Conservation (phyloP, 805 yeast genomes). For the Wickerhamomyces rabaulensis region DNA sequence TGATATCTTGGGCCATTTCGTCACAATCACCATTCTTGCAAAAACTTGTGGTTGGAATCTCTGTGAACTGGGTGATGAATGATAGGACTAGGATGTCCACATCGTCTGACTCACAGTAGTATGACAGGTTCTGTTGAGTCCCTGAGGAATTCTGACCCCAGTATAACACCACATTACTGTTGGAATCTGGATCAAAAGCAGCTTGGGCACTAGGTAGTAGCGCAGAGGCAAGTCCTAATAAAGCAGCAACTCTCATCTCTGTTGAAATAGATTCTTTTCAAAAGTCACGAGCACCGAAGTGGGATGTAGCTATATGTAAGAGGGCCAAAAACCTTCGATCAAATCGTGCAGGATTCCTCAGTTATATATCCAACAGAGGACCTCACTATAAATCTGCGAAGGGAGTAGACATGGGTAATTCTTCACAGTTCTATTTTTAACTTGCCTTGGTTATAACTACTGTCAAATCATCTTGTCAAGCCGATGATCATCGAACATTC, state of each 20-base stretch:
- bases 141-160: slow-evolving; percentile 81
- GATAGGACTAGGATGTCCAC: slow-evolving; percentile 67
- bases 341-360: too few relatives aligned
- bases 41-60: slow-evolving; percentile 61
- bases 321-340: too few relatives aligned
- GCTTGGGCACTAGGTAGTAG: not conserved
- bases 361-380: too few relatives aligned
- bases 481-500: too few relatives aligned
- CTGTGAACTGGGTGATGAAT: slow-evolving; percentile 39
- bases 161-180: slow-evolving; percentile 61
- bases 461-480: too few relatives aligned
- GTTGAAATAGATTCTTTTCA: too few relatives aligned
- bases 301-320: too few relatives aligned
- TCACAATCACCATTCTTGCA: slow-evolving; percentile 58
- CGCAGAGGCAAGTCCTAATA: not conserved
- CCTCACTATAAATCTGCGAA: too few relatives aligned
- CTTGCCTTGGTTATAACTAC: too few relatives aligned
- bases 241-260: not conserved
- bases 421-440: too few relatives aligned
- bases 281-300: too few relatives aligned
- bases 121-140: slow-evolving; percentile 31
- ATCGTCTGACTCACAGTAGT: slow-evolving; percentile 56
- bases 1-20: slow-evolving; percentile 47
- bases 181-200: slow-evolving; percentile 29
- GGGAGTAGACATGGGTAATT: too few relatives aligned